Evolutionary conservation across 2,329 filamentous ascomycete genomes (phyloP).

Genomic region (Acrodontium crateriforme): DNA sequence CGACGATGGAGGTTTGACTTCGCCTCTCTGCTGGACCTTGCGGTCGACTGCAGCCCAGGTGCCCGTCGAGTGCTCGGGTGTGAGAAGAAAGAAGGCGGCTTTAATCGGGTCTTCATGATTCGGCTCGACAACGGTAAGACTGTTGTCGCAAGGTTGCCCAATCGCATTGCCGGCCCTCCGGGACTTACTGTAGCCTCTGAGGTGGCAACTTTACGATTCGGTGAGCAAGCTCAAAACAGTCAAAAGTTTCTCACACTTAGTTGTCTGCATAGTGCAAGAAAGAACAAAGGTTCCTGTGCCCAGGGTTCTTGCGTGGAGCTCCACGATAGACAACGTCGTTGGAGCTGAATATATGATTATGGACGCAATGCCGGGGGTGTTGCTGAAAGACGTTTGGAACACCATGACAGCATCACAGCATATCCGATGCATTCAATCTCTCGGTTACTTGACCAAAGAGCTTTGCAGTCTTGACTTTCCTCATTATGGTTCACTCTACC

Average conservation of each 20-base stretch:
- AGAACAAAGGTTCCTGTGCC: slow-evolving; percentile 9
- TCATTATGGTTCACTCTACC: neutral
- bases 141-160: slow-evolving; percentile 7
- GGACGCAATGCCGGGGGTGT: slow-evolving; percentile 17
- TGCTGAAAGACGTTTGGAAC: slow-evolving; percentile 20
- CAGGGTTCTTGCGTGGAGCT: slow-evolving; percentile 10
- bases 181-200: neutral
- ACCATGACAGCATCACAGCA: slow-evolving; percentile 9
- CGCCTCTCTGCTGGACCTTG: slow-evolving; percentile 19
- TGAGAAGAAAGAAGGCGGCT: slow-evolving; percentile 17
- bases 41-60: slow-evolving; percentile 19
- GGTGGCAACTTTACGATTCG: neutral
- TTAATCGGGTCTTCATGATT: slow-evolving; percentile 16
- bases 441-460: neutral
- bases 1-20: slow-evolving; percentile 25
- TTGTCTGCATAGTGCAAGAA: neutral
- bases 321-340: slow-evolving; percentile 4
- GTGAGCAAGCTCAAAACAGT: neutral
- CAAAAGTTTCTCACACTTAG: neutral
- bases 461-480: neutral
- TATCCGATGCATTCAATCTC: slow-evolving; percentile 1
- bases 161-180: neutral
- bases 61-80: slow-evolving; percentile 22
- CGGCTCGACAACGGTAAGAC: slow-evolving; percentile 12
- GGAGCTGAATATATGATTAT: slow-evolving; percentile 16